A percentile compares a stretch with the other conserved stretches of the same genome.
These are phyloP conservation scores for Colletotrichum orbiculare DNA, from an alignment of 2,329 filamentous ascomycete genomes.

Conservation along the genomic window DNA sequence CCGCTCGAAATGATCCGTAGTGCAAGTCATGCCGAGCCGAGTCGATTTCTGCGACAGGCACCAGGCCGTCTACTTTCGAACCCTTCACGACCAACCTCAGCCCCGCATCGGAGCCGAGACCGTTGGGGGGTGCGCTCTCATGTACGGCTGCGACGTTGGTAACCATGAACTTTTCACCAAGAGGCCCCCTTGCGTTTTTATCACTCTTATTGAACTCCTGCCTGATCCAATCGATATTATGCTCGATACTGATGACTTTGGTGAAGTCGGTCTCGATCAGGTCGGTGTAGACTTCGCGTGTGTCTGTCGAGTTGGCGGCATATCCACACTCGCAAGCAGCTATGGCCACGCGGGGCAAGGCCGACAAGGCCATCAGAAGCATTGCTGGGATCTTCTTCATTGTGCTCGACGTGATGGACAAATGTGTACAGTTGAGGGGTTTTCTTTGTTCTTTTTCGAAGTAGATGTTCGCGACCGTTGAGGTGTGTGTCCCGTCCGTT, in stretches of 20 bases:
- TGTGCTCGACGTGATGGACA: background rate
- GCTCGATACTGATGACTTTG: slow-evolving; percentile 59
- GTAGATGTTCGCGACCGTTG: background rate
- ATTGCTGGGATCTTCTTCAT: slow-evolving; percentile 9
- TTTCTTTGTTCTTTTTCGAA: background rate
- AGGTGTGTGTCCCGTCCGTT: background rate
- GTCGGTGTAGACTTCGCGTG: slow-evolving; percentile 70
- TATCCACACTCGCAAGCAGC: slow-evolving; percentile 79
- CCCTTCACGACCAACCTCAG: slow-evolving; percentile 67
- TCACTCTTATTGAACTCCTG: slow-evolving; percentile 75
- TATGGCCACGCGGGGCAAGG: slow-evolving; percentile 16
- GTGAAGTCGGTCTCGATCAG: slow-evolving; percentile 79
- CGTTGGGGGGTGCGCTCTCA: slow-evolving; percentile 49
- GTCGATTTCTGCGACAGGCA: slow-evolving; percentile 74
- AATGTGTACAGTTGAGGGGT: background rate
- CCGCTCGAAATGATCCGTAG: slow-evolving; percentile 77
- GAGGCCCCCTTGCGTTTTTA: slow-evolving; percentile 68
- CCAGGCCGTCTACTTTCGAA: slow-evolving; percentile 58
- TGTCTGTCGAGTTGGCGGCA: slow-evolving; percentile 60
- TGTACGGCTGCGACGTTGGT: slow-evolving; percentile 67
- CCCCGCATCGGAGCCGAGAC: slow-evolving; percentile 59
- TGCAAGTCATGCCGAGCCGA: slow-evolving; percentile 69
- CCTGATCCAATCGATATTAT: slow-evolving; percentile 70
- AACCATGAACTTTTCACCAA: slow-evolving; percentile 71
- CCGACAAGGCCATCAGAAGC: slow-evolving; percentile 28